Evolutionary conservation across 2,329 filamentous ascomycete genomes (phyloP), one percentile per base, ranked within the genome.

Genomic region (Paecilomyces sp.): DNA sequence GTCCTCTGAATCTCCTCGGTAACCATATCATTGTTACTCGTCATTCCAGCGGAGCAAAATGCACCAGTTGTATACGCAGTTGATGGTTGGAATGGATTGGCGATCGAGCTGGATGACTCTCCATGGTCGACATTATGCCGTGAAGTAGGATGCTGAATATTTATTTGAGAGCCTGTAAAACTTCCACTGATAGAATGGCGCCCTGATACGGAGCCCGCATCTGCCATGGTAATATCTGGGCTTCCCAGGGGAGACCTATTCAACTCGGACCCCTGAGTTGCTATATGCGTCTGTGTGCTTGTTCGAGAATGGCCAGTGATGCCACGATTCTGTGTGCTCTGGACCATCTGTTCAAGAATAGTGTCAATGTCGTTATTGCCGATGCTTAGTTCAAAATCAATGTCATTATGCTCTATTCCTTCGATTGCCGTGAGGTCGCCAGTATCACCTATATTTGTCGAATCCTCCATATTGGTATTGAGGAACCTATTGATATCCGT

Each of bases 1-100:
- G 63, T 55, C 22, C 61, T 66, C 59, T 71, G 66, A 24, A 74
- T 54, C 5, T 60, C 61, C 34, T 69, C 68, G 1, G 59, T 57
- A 18, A 68, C 54, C 7, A 56, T 18, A 9, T 47, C 41, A 47
- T 15, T 47, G 41, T 47, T 47, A 18, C 9, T 47, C 5, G 3
- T 47, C 15, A 47, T 47, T 47, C 15, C 5, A 8, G n/a, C 7
- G 9, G n/a, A 22, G n/a, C 9, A n/a, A 18, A 6, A 6, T n/a
- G 3, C 15, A 9, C 18, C 41, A 9, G 15, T 47, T 8, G n/a
- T 47, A 47, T n/a, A 18, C 8, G 41, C 6, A 8, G 3, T 47
- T 47, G 41, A 47, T 5, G 18, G 1, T 18, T 47, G 41, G n/a
- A 47, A 18, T 47, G 15, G 41, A 47, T 47, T n/a, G 8, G 36